Evolutionary conservation across 768 basidiomycete species (phyloP), one percentile per base, ranked within the genome.

Genomic region (Rhizopogon rudus): DNA sequence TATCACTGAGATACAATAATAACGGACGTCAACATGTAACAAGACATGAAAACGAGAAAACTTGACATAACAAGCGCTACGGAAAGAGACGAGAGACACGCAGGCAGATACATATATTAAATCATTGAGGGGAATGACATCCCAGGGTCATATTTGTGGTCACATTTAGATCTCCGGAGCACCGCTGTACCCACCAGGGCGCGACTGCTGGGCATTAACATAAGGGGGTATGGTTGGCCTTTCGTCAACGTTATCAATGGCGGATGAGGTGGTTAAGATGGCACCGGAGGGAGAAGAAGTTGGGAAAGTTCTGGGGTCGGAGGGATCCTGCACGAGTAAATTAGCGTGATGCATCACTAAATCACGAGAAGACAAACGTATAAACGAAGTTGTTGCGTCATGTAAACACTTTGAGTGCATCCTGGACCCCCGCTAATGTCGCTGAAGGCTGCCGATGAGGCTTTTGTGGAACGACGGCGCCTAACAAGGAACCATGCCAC

Each of bases 401-500:
- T 64, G n/a, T 55, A 62, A 42, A 43, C 45, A 45, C 46, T 20
- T 17, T 58, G 44, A 14, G 56, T 51, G 29, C 44, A 50, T n/a
- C 20, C 39, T 17, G 53, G 33, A 20, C 41, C 53, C 9, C 3
- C 25, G 25, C 25, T 25, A 25, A 4, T 25, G 44, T 25, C 8
- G 13, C 14, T 28, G 48, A 55, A 60, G 5, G 63, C 55, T 7
- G 60, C 57, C 20, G 66, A 60, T 7, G 59, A 55, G 29, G 29
- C 7, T 17, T 39, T 46, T 44, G 54, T 58, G 44, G 72, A 59
- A 35, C 69, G 69, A 25, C 62, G 65, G 39, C 59, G 71, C 40
- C 45, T 65, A 35, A 60, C 63, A 33, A 69, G 57, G 58, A 77
- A 73, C 73, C 77, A 84, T 51, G 76, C 61, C 6, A 68, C 42